Percentiles rank a stretch among this genome's conserved stretches.
phyloP scores from a whole-genome alignment of 202 grass and related monocot genomes.

The Saccharum hybrid region DNA sequence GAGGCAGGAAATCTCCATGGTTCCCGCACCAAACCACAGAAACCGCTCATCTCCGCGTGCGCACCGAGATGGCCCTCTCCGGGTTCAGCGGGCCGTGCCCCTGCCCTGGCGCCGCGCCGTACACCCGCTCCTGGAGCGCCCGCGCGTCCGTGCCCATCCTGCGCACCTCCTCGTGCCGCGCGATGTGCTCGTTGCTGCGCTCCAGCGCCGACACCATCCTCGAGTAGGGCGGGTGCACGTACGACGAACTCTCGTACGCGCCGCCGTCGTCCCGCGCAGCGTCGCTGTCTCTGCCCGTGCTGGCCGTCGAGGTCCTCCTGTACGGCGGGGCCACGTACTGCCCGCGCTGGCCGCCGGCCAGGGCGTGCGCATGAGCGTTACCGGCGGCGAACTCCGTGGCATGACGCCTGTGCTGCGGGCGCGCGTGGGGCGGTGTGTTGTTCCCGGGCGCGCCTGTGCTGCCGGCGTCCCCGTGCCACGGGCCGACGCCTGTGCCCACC shows the following conservation, averaged over 20 bases:
- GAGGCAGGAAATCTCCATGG: constrained; percentile 8
- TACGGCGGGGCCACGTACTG: constrained; percentile 43
- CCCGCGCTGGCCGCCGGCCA: not conserved
- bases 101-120: constrained; percentile 33
- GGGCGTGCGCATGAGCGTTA: not conserved
- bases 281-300: not conserved
- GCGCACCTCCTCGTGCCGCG: constrained; percentile 64
- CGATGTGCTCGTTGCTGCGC: constrained; percentile 59
- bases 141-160: constrained; percentile 58
- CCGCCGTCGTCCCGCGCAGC: not conserved
- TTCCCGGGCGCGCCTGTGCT: not conserved
- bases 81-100: constrained; percentile 33
- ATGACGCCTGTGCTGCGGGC: constrained; percentile 39
- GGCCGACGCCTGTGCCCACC: not conserved
- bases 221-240: constrained; percentile 44
- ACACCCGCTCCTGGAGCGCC: constrained; percentile 53
- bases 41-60: constrained; percentile 35
- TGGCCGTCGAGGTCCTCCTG: constrained; percentile 29
- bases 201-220: constrained; percentile 55
- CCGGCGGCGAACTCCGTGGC: constrained; percentile 42
- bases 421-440: not conserved
- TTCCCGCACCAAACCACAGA: not conserved
- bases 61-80: constrained; percentile 51
- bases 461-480: not conserved
- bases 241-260: constrained; percentile 48